Percentiles rank a stretch among this genome's conserved stretches.
Conservation (phyloP, 2,329 filamentous ascomycete genomes). For the Chrysoporthe puriensis region DNA sequence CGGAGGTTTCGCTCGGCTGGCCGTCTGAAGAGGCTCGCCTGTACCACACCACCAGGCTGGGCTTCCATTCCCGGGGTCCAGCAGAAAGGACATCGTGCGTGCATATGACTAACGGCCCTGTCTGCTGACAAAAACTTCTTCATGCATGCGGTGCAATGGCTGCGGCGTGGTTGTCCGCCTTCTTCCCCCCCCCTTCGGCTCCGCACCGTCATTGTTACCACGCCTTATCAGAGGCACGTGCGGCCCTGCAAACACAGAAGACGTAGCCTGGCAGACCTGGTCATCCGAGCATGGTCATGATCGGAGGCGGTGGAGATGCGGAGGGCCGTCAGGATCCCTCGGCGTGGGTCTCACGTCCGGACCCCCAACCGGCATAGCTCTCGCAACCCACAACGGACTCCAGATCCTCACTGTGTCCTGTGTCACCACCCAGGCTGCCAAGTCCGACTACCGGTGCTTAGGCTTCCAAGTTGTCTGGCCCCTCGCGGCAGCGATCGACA, state of each 20-base stretch:
- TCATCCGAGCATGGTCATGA: not conserved
- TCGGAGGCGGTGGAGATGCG: not conserved
- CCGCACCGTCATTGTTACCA: not conserved
- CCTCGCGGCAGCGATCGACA: not conserved
- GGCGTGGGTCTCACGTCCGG: too few species aligned
- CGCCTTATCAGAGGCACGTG: not conserved
- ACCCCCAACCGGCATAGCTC: not conserved
- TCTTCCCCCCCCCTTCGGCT: not conserved
- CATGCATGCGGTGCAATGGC: not conserved
- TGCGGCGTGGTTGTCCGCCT: not conserved
- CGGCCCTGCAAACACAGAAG: not conserved
- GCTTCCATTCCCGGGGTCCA: not conserved
- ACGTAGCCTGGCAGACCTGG: not conserved
- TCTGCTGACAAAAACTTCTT: constrained; percentile 16
- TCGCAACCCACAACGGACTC: too few species aligned
- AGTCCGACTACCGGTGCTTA: not conserved
- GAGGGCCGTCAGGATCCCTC: not conserved
- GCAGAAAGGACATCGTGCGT: constrained; percentile 1
- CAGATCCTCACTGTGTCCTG: too few species aligned
- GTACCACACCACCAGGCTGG: constrained; percentile 5
- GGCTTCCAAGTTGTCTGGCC: not conserved
- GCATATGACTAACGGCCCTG: constrained; percentile 12
- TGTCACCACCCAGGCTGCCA: not conserved
- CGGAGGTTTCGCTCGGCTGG: constrained; percentile 16
- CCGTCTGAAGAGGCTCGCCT: not conserved